Base-by-base conservation (phyloP, 805 yeast species). In the Hanseniaspora pseudoguilliermondii region DNA sequence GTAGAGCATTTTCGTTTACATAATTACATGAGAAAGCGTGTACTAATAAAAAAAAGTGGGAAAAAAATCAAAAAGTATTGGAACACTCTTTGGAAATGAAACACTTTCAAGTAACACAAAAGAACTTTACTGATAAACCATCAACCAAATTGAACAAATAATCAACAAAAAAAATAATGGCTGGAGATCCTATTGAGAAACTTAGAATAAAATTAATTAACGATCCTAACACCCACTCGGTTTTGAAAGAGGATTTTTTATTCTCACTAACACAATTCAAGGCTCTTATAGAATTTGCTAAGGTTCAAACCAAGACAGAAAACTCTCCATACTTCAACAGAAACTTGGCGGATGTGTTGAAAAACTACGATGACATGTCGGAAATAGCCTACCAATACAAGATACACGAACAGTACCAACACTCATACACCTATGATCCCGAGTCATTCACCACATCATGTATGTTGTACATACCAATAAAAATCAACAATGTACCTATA, bases 361-460 rank as follows among this genome's bases (percentile, higher is more conserved):
- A 47, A 40, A 36, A 47, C 23, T 50, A 50, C 36, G 49, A 46
- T 6, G 42, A 32, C 2, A 18, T 56, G 35, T 50, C 49, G 18
- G 53, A 50, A 16, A 7, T 47, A n/a, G 58, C 58, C 7, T 50
- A 81, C 58, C 83, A 81, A 62, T 80, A 79, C 61, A 86, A 82
- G 42, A 82, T 91, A 49, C 86, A 87, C 58, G 95, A 87, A 59
- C 87, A 88, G 64, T 73, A 85, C 73, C 75, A 80, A 47, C 74
- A 80, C 60, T 97, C 98, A 0, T 75, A 82, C 66, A 97, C 90
- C 57, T 81, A 83, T 54, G 80, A 91, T 5, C 98, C 99, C 0
- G 99, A 93, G 66, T 76, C 86, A 39, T 93, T 93, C 70, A 83
- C 89, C 0, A 69, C 77, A 0, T 95, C 91, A 3, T 78, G 79